Conservation (phyloP, 2,329 filamentous ascomycete species). For the Penicillium glabrum region DNA sequence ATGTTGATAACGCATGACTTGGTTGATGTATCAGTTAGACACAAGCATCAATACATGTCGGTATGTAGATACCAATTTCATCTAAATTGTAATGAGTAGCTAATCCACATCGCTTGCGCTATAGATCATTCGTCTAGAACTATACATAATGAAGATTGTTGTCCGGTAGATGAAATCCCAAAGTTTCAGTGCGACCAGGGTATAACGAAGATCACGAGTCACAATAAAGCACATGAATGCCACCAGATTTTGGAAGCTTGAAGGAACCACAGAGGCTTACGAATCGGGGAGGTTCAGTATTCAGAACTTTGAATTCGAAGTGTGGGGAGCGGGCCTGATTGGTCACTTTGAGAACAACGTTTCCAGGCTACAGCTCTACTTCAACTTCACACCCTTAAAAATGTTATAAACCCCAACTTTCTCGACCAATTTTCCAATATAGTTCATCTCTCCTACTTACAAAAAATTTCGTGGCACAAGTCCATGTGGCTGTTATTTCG, state of each 20-base stretch:
- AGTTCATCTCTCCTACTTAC: neutral
- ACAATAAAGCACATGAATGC: neutral
- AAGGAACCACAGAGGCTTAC: neutral
- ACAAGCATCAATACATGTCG: neutral
- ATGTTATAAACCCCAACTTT: neutral
- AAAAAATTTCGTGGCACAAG: neutral
- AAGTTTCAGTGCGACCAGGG: no score
- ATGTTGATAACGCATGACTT: conserved; percentile 17
- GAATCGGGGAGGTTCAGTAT: neutral
- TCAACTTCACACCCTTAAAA: conserved; percentile 23
- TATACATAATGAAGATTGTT: no score
- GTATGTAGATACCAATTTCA: neutral
- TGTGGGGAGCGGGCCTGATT: conserved; percentile 15
- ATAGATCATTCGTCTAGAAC: no score
- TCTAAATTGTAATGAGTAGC: no score
- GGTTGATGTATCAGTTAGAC: neutral
- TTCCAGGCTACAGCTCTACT: conserved; percentile 46
- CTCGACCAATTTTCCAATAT: neutral
- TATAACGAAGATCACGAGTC: neutral
- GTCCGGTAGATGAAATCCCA: no score
- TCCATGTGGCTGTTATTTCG: neutral
- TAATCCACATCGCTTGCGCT: no score
- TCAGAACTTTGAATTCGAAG: neutral
- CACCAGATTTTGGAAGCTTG: neutral
- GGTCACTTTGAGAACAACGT: conserved; percentile 33